Conservation (phyloP, 441 rosid species). For the Erodium trifolium region DNA sequence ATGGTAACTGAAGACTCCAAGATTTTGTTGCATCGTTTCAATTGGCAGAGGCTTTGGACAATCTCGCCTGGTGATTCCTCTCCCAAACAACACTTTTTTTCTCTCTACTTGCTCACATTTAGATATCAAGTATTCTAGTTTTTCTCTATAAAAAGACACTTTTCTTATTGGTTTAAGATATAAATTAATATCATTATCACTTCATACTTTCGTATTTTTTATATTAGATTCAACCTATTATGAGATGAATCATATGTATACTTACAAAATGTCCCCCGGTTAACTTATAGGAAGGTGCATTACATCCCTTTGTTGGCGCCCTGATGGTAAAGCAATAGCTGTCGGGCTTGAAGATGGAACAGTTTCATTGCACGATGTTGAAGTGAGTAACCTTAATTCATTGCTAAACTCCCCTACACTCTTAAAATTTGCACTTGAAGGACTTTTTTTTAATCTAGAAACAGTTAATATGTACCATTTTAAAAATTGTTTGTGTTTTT, state of each 20-base stretch:
- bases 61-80: constrained; percentile 51
- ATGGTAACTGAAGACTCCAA: constrained; percentile 83
- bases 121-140: not conserved
- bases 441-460: not conserved
- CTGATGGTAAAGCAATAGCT: constrained; percentile 80
- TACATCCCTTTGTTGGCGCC: constrained; percentile 80
- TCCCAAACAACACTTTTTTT: not conserved
- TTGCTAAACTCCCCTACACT: not conserved
- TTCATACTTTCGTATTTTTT: too few species aligned
- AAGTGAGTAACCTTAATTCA: constrained; percentile 33
- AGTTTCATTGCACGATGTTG: constrained; percentile 74
- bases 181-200: not conserved
- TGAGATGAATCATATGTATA: not conserved
- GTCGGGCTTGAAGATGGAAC: constrained; percentile 80
- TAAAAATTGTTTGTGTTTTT: not conserved
- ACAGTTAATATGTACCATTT: not conserved
- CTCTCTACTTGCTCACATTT: too few species aligned
- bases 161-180: not conserved
- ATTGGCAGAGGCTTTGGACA: constrained; percentile 90
- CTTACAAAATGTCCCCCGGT: constrained; percentile 8
- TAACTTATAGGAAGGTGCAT: constrained; percentile 46
- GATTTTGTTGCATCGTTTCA: constrained; percentile 74
- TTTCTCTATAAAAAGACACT: not conserved
- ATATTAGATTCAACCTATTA: too few species aligned
- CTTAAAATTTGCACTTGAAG: not conserved